These are phyloP conservation scores for Verticillium nonalfalfae DNA, from an alignment of 2,329 filamentous ascomycete genomes.

Conservation along the genomic window DNA sequence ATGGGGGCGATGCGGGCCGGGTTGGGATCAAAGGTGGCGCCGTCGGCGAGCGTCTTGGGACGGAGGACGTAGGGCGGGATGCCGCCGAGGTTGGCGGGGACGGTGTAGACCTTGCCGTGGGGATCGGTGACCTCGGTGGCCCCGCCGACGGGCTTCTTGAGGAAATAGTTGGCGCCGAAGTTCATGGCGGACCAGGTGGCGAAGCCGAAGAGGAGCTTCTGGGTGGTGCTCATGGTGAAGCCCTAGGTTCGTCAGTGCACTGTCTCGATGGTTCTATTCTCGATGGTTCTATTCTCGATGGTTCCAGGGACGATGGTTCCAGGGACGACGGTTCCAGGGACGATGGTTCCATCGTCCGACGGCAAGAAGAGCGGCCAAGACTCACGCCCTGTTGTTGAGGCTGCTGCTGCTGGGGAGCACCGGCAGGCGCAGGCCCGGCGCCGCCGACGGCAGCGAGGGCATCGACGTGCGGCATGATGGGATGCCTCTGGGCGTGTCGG, in stretches of 20 bases:
- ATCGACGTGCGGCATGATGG: not conserved
- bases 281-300: no score
- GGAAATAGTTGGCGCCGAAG: conserved; percentile 47
- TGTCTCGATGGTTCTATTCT: no score
- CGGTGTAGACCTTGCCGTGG: conserved; percentile 44
- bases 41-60: conserved; percentile 52
- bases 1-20: conserved; percentile 76
- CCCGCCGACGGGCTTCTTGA: conserved; percentile 35
- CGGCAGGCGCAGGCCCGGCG: not conserved
- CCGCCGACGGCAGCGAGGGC: conserved; percentile 3
- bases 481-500: not conserved
- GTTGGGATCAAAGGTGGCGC: conserved; percentile 56
- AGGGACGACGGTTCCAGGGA: no score
- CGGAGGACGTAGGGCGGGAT: conserved; percentile 62
- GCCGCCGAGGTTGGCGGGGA: conserved; percentile 45
- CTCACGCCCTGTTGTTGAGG: conserved; percentile 12
- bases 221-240: conserved; percentile 29
- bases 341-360: no score
- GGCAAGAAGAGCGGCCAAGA: not conserved
- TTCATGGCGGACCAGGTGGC: conserved; percentile 55
- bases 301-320: no score
- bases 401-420: conserved; percentile 2
- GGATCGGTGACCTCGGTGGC: conserved; percentile 43
- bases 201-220: conserved; percentile 41
- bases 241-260: conserved; percentile 13